Base-by-base conservation (phyloP, 257 asterid species). In the Thymus quinquecostatus region DNA sequence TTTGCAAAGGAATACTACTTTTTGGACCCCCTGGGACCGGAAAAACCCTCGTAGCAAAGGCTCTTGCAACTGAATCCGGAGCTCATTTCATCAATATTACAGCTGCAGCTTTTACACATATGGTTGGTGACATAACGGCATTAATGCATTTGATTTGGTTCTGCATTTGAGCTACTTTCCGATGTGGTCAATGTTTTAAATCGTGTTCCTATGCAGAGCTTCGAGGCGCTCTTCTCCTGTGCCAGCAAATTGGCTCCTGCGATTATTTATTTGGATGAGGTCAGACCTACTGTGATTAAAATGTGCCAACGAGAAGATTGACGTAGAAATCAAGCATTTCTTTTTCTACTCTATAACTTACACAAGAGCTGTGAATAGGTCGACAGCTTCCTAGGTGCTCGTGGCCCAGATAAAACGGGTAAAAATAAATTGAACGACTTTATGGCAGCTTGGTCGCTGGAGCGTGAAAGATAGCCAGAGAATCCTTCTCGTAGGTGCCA, bases 21-120 rank as follows among this genome's bases (percentile, higher is more conserved):
- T 91, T 91, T 74, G 98, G 98, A 28, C 98, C 98, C 69, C 98
- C 97, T 27, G 97, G 98, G 64, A 91, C 96, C 33, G 98, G 98
- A 63, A 94, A 94, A 83, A 91, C 98, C 47, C 96, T 91, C 78
- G 81, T 93, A 41, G 98, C 96, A 4, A 93, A 93, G 79, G 98
- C 98, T 1, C 96, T 91, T 72, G 97, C 98, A 65, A 91, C 98
- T 29, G 34, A 28, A 27, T 28, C 38, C 1, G 38, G 61, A 38
- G 61, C 61, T 28, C 3, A 55, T 55, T 8, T 55, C 61, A 55
- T 55, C 61, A 29, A 28, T 28, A 5, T 55, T 55, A 28, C 38
- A 1, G 2, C 61, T 28, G 14, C 34, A 56, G 3, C 14, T 56
- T 8, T 56, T 28, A 55, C 13, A 56, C 10, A 7, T 56, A 29